Base-by-base conservation (phyloP, 305 asterid species). In the Fraxinus floribunda region DNA sequence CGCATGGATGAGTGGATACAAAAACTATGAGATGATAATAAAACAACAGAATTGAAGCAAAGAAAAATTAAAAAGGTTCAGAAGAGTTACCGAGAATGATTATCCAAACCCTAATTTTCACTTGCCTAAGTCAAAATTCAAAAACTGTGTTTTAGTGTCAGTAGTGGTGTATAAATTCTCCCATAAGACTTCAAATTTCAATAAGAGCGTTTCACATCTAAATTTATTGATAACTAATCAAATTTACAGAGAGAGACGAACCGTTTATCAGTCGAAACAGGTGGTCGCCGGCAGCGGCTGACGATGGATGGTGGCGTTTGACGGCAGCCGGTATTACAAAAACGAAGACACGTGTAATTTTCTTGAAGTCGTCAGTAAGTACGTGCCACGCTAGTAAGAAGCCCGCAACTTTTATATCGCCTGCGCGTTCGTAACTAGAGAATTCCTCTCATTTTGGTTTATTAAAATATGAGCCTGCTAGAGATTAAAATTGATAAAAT, bases 91-190 rank as follows among this genome's bases (percentile, higher is more conserved):
- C 35, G 71, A 79, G 38, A 64, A 22, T 34, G 80, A 76, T 55
- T 11, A 80, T 76, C 79, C 30, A 77, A 75, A 71, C 79, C 60
- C 79, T 80, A 79, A 34, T 1, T 41, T 78, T 78, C 76, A 57
- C 34, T 20, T 52, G 2, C 29, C 68, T 7, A 18, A 57, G 18
- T 57, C 4, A 18, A 57, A 18, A 18, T 18, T 57, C 26, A 57
- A 3, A 57, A 57, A 57, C 29, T 18, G 13, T 7, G 68, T 57
- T 57, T 18, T 18, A 57, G 29, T 57, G 11, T 57, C 68, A 57
- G 68, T 18, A 20, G 68, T 18, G 9, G 29, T 7, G 68, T 18
- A 57, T 18, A 18, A 18, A 57, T 57, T 18, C 68, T 57, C 29
- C 68, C 29, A 52, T 9, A 32, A 38, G 35, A 39, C 72, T 75